Evolutionary conservation across 257 asterid species (phyloP), one percentile per base, ranked within the genome.

Genomic region (Primulina eburnea): DNA sequence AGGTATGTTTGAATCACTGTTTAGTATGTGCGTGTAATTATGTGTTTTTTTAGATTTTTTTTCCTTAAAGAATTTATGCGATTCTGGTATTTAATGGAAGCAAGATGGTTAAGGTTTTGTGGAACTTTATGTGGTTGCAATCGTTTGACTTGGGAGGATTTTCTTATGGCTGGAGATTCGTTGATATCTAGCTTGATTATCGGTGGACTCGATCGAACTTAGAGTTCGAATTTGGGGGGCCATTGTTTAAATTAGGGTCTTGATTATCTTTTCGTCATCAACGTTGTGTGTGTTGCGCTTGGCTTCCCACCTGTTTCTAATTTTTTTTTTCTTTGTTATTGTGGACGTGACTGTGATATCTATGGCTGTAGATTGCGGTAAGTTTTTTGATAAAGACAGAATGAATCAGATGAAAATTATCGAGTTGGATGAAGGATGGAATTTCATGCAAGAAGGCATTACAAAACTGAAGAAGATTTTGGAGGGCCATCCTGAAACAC

Each of bases 391-490:
- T 43, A 43, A 43, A 43, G 55, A 14, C 55, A 3, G 50, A 14
- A 43, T 43, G 55, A 43, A 14, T 43, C 55, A 12, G 55, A 43
- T 4, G 18, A 43, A 43, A 43, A 12, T 14, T 21, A 65, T 86
- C 0, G 84, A 73, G 26, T 64, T 75, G 74, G 81, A 77, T 2
- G 80, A 81, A 74, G 92, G 87, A 74, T 84, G 86, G 92, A 38
- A 55, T 37, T 60, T 64, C 74, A 77, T 87, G 84, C 76, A 82
- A 72, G 62, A 18, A 43, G 86, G 85, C 17, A 70, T 87, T 69
- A 32, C 65, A 58, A 87, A 87, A 63, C n/a, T 84, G 76, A 87
- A 67, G 73, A 58, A 6, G 21, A 87, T 84, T 37, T 65, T 87
- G 40, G 90, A 80, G 73, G 90, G 77, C 38, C 12, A 12, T 16